Base-by-base conservation (phyloP, 2,329 filamentous ascomycete genomes). In the Ophiocordyceps polyrhachis-furcata region DNA sequence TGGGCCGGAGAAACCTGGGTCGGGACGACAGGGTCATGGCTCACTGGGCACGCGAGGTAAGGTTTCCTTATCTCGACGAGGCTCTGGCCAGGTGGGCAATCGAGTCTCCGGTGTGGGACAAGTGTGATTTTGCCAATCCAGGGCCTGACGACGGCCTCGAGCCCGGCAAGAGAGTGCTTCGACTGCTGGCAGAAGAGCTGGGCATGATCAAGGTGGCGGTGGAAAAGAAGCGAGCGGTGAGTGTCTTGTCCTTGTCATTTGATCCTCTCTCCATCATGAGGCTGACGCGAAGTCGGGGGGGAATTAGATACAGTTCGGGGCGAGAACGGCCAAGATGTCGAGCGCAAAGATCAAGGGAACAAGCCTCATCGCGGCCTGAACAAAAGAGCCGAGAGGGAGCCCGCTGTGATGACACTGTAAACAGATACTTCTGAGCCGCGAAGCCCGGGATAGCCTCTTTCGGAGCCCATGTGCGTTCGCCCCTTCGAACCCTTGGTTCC, bases 1-100 rank as follows among this genome's bases (percentile, higher is more conserved):
- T 98, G 1, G 88, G 89, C 1, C 86, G 91, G 62, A 77, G 91
- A n/a, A 98, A 98, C 51, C 71, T 98, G 8, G 93, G 91, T 4
- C 79, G 91, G 11, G 91, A 98, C 56, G 93, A 98, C 61, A 76
- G 91, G 21, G 82, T 88, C 17, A 85, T 95, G 61, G 80, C 85
- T 2, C 75, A 93, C 56, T 96, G 88, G 83, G 78, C 83, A 14
- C 81, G 80, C 48, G 91, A 98, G 62, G 83, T 83, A 29, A 75
- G 91, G 32, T 95, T 93, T 56, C 91, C 93, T 0, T 98, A 76
- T 55, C 71, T 98, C 0, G 91, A 96, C 49, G 91, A 98, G 61
- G 68, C 74, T 3, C 72, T 98, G 41, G 79, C 95, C n/a, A 69
- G 69, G 23, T 91, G 87, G 76, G 83, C 84, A 7, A 72, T 96